Conservation (phyloP, 2,329 filamentous ascomycete genomes). For the Geosmithia flava region DNA sequence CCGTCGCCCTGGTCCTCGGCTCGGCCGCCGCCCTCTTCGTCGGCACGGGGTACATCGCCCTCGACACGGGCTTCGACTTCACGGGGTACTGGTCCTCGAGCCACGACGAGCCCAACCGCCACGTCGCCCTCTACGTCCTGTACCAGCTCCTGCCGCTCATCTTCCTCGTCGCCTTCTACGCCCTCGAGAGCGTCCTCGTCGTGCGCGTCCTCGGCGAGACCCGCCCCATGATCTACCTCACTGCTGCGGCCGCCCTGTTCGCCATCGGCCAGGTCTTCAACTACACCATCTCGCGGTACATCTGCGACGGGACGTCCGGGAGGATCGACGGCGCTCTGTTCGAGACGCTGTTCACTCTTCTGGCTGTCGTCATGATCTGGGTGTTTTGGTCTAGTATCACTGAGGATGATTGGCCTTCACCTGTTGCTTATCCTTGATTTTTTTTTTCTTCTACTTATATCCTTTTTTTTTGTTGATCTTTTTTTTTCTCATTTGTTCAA, state of each 20-base stretch:
- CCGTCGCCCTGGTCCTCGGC: conserved; percentile 58
- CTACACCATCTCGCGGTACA: conserved; percentile 82
- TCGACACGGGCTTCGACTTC: conserved; percentile 84
- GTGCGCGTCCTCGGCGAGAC: conserved; percentile 75
- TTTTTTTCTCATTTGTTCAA: neutral
- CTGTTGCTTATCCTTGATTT: conserved; percentile 26
- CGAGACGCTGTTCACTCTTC: conserved; percentile 81
- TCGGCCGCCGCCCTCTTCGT: conserved; percentile 68
- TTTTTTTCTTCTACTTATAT: neutral
- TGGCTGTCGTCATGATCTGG: conserved; percentile 77
- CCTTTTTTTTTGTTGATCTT: neutral
- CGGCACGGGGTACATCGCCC: conserved; percentile 87
- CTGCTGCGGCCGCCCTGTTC: conserved; percentile 65
- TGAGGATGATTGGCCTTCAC: conserved; percentile 59
- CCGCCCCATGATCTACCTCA: conserved; percentile 85
- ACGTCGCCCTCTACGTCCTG: conserved; percentile 83
- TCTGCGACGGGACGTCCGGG: conserved; percentile 71
- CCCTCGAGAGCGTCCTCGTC: conserved; percentile 75
- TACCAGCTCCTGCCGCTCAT: conserved; percentile 85
- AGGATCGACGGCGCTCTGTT: conserved; percentile 92
- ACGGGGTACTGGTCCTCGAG: conserved; percentile 65
- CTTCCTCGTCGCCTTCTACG: conserved; percentile 78
- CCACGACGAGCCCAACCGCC: conserved; percentile 46
- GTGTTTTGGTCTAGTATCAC: conserved; percentile 98
- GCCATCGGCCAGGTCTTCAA: conserved; percentile 92